A percentile compares a stretch with the other conserved stretches of the same genome.
Evolutionary conservation across 768 basidiomycete genomes (phyloP).

Genomic region (Naganishia kalamii): DNA sequence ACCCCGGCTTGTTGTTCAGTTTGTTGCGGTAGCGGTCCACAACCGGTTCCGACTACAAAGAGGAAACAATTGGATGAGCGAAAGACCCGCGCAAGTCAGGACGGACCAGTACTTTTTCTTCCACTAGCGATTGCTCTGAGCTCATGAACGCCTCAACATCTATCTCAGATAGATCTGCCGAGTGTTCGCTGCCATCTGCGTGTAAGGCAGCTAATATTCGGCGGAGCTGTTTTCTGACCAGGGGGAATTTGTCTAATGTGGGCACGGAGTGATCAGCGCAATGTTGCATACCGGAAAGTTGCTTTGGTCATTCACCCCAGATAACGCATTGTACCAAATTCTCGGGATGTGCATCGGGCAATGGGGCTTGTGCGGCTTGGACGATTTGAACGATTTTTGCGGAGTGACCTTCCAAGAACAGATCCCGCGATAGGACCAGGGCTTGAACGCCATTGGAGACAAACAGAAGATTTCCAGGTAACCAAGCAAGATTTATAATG

Average conservation of each 20-base stretch:
- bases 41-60: not conserved
- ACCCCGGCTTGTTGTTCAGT: not conserved
- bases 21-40: not conserved
- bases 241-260: not conserved
- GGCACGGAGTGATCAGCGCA: not conserved
- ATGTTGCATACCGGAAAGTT: no score
- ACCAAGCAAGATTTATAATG: constrained; percentile 6
- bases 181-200: no score
- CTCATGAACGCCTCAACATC: not conserved
- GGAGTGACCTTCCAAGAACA: not conserved
- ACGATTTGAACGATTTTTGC: not conserved
- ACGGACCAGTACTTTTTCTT: not conserved
- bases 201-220: not conserved
- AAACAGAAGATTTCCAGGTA: not conserved
- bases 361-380: not conserved
- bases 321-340: not conserved
- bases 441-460: not conserved
- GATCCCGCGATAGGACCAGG: not conserved
- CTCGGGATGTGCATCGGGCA: constrained; percentile 9
- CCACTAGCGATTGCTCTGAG: not conserved
- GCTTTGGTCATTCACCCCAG: not conserved
- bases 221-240: not conserved
- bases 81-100: no score
- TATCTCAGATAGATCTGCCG: not conserved
- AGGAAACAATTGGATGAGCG: no score